phyloP scores from a whole-genome alignment of 2,329 filamentous ascomycete species.

The Cladophialophora immunda region DNA sequence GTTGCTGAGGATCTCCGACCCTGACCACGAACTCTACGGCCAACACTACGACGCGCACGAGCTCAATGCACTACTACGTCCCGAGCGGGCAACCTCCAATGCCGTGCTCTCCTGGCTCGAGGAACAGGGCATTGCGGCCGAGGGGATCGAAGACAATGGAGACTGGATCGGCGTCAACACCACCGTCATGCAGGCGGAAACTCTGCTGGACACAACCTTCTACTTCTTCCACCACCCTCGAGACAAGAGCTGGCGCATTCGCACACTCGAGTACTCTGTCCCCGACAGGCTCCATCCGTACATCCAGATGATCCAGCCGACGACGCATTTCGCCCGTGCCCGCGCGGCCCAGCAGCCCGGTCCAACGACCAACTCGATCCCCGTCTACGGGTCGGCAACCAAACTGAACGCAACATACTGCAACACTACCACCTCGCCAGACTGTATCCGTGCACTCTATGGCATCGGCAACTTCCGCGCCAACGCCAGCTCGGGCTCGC shows the following conservation, averaged over 20 bases:
- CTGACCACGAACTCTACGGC: conserved; percentile 56
- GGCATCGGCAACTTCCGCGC: conserved; percentile 21
- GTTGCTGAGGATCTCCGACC: conserved; percentile 69
- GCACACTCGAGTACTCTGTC: conserved; percentile 68
- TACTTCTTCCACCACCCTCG: conserved; percentile 61
- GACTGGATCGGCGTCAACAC: conserved; percentile 70
- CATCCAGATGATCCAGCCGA: conserved; percentile 71
- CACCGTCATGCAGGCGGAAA: conserved; percentile 61
- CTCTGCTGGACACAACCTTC: conserved; percentile 66
- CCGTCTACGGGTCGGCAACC: conserved; percentile 19
- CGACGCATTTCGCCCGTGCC: conserved; percentile 65
- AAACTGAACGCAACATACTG: conserved; percentile 44
- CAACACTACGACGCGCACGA: conserved; percentile 24
- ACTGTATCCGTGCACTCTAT: conserved; percentile 59
- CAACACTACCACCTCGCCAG: conserved; percentile 54
- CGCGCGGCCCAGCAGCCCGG: conserved; percentile 45
- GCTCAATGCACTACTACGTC: conserved; percentile 23
- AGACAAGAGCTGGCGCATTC: conserved; percentile 56
- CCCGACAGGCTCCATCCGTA: conserved; percentile 63
- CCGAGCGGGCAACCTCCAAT: conserved; percentile 16
- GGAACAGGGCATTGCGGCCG: conserved; percentile 58
- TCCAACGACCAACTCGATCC: neutral
- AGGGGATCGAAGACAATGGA: conserved; percentile 59
- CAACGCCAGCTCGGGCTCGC: conserved; percentile 50
- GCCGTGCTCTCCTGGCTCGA: conserved; percentile 34